A percentile compares a stretch with the other conserved stretches of the same genome.
Conservation (phyloP, 805 yeast species). For the Yamadazyma phyllophila region DNA sequence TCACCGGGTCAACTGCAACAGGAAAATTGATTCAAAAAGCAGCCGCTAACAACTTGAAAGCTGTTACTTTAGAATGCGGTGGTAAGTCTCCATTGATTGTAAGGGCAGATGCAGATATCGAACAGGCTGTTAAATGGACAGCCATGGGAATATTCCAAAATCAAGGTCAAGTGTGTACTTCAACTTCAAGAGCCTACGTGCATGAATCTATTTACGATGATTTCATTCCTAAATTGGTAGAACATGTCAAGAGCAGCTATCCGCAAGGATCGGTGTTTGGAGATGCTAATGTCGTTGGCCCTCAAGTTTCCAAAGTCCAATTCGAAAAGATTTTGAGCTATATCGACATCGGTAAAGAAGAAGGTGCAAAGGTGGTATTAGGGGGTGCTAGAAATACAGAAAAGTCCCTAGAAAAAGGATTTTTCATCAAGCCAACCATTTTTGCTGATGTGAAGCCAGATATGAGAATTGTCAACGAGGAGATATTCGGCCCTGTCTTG, state of each 20-base stretch:
- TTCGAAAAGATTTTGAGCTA: conserved; percentile 49
- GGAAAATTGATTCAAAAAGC: conserved; percentile 62
- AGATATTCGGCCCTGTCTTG: conserved; percentile 87
- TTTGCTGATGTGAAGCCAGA: conserved; percentile 66
- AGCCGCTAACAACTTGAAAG: conserved; percentile 61
- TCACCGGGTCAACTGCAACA: conserved; percentile 66
- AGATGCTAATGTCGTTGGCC: conserved; percentile 51
- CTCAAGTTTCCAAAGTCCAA: conserved; percentile 58
- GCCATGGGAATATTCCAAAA: conserved; percentile 63
- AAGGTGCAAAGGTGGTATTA: conserved; percentile 40
- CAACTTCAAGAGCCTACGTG: conserved; percentile 60
- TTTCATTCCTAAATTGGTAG: conserved; percentile 45
- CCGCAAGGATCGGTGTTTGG: conserved; percentile 56
- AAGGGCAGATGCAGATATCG: conserved; percentile 61
- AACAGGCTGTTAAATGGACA: conserved; percentile 67
- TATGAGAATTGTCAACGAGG: conserved; percentile 71
- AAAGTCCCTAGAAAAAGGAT: conserved; percentile 49
- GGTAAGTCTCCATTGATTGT: conserved; percentile 68
- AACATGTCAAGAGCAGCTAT: conserved; percentile 49
- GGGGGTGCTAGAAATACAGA: conserved; percentile 45
- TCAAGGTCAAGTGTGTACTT: conserved; percentile 68
- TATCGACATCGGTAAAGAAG: conserved; percentile 43
- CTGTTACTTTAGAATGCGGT: conserved; percentile 69
- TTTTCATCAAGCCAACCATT: conserved; percentile 70
- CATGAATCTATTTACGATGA: conserved; percentile 56